These are phyloP conservation scores for Cladophialophora carrionii DNA, from an alignment of 2,329 filamentous ascomycete genomes.

Conservation along the genomic window DNA sequence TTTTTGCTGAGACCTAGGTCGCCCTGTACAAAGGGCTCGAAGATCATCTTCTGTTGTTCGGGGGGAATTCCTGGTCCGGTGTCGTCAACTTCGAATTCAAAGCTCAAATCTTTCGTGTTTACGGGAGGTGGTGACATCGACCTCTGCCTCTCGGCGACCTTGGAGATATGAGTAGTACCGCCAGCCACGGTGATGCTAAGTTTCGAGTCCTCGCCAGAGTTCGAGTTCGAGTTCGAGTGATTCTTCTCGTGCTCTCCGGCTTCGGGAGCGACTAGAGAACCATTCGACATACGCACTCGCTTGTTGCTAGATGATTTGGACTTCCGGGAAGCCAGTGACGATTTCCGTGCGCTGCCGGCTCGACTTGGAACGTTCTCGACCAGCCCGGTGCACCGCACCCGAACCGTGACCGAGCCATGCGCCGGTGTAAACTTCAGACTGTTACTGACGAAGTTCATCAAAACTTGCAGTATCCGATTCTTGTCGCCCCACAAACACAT, in stretches of 20 bases:
- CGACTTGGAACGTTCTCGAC: constrained; percentile 29
- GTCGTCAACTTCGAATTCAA: constrained; percentile 88
- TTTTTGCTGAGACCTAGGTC: constrained; percentile 87
- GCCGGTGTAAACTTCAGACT: constrained; percentile 86
- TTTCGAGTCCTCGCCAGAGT: constrained; percentile 33
- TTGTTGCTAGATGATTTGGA: constrained; percentile 37
- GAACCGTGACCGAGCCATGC: constrained; percentile 73
- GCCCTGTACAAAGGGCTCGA: constrained; percentile 94
- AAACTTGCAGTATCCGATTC: constrained; percentile 79
- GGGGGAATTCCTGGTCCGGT: constrained; percentile 83
- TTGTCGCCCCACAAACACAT: constrained; percentile 93
- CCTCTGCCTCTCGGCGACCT: constrained; percentile 57
- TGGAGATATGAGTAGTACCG: constrained; percentile 58
- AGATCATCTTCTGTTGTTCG: constrained; percentile 77
- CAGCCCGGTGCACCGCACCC: constrained; percentile 67
- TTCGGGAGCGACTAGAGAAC: constrained; percentile 31
- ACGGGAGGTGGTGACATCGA: constrained; percentile 64
- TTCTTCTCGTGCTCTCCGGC: constrained; percentile 26
- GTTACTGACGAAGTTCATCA: constrained; percentile 92
- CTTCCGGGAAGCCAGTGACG: constrained; percentile 43
- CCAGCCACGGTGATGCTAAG: constrained; percentile 65
- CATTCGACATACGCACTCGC: constrained; percentile 38
- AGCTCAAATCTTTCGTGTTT: constrained; percentile 68
- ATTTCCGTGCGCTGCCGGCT: constrained; percentile 40
- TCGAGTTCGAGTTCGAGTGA: constrained; percentile 22